Percentiles rank a stretch among this genome's conserved stretches.
Evolutionary conservation across 2,329 filamentous ascomycete genomes (phyloP).

Genomic region (Fusarium oxysporum): DNA sequence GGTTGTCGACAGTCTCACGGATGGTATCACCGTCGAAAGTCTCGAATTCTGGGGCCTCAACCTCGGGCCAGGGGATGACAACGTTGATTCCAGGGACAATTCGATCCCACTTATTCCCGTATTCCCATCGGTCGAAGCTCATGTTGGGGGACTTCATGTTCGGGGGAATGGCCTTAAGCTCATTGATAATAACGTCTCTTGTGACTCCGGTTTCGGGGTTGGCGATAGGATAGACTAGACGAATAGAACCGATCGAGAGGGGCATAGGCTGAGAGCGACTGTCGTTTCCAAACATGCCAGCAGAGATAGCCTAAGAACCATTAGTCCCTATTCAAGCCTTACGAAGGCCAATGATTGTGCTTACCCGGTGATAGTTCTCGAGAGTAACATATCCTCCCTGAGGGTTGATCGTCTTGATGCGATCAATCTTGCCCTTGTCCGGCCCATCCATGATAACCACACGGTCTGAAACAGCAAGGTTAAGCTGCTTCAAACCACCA

Average conservation of each 20-base stretch:
- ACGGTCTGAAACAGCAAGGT: constrained; percentile 76
- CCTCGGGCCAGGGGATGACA: constrained; percentile 80
- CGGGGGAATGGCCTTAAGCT: constrained; percentile 67
- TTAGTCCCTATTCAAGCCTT: not conserved
- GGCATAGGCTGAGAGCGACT: constrained; percentile 53
- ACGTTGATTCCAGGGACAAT: constrained; percentile 78
- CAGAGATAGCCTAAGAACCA: constrained; percentile 42
- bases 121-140: constrained; percentile 55
- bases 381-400: constrained; percentile 70
- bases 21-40: constrained; percentile 77
- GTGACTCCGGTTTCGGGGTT: constrained; percentile 72
- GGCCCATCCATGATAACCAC: constrained; percentile 83
- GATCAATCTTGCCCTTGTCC: constrained; percentile 86
- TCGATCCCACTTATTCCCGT: constrained; percentile 60
- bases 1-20: constrained; percentile 78
- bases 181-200: constrained; percentile 82
- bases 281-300: constrained; percentile 48
- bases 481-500: constrained; percentile 67
- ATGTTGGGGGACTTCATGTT: constrained; percentile 60
- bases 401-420: constrained; percentile 68
- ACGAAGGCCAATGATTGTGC: constrained; percentile 38
- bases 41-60: constrained; percentile 59
- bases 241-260: constrained; percentile 77
- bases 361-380: constrained; percentile 72
- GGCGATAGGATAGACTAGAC: constrained; percentile 81